Percentiles rank a stretch among this genome's conserved stretches.
Conservation (phyloP, 495 filamentous ascomycete species). For the Tuber umbilicatum region DNA sequence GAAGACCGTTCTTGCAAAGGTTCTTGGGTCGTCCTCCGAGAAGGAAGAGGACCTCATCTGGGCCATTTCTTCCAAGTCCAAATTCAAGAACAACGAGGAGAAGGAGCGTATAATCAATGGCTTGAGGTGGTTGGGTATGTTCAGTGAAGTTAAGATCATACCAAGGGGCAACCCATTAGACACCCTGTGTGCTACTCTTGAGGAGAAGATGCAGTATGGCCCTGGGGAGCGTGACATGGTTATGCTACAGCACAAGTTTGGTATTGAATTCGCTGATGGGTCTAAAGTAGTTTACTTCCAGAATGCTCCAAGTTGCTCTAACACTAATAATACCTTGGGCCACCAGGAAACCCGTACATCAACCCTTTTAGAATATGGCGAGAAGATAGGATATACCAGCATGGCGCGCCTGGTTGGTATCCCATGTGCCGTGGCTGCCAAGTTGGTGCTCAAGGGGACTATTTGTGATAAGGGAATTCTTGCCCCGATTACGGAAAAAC, state of each 20-base stretch:
- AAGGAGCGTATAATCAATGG: constrained; percentile 69
- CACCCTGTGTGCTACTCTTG: constrained; percentile 80
- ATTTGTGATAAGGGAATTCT: constrained; percentile 71
- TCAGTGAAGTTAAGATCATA: constrained; percentile 66
- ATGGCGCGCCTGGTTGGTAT: constrained; percentile 84
- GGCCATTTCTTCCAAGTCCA: constrained; percentile 68
- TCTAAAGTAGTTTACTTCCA: constrained; percentile 38
- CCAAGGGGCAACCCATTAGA: constrained; percentile 77
- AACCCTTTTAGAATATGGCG: constrained; percentile 82
- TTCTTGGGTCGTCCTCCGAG: constrained; percentile 59
- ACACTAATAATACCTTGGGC: constrained; percentile 23
- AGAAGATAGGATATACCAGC: constrained; percentile 70
- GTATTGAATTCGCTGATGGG: constrained; percentile 75
- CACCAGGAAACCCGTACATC: constrained; percentile 65
- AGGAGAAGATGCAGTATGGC: constrained; percentile 86
- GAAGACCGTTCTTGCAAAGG: constrained; percentile 72
- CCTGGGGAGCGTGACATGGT: constrained; percentile 76
- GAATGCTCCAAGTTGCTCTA: neutral
- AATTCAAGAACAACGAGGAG: constrained; percentile 64
- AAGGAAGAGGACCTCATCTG: constrained; percentile 60
- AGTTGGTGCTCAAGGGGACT: constrained; percentile 76
- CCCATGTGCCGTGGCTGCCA: constrained; percentile 59
- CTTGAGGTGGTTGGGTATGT: constrained; percentile 78
- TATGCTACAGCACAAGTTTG: constrained; percentile 90
- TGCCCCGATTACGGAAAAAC: constrained; percentile 69